Percentiles rank a stretch among this genome's conserved stretches.
Conservation (phyloP, 2,329 filamentous ascomycete genomes). For the Xylaria multiplex region DNA sequence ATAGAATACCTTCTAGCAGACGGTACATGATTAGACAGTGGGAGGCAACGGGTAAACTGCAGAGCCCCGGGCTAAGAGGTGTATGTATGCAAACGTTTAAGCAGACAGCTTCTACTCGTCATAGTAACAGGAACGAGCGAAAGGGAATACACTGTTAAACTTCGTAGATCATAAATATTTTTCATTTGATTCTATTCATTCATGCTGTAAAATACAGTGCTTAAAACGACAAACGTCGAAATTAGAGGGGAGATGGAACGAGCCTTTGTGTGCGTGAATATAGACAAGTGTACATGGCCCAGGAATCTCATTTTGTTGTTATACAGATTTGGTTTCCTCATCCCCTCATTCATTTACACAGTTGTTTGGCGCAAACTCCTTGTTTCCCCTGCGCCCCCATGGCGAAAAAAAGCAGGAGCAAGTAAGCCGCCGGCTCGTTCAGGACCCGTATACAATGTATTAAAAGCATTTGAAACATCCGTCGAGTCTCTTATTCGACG, state of each 20-base stretch:
- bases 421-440: constrained; percentile 41
- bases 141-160: not conserved
- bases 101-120: not conserved
- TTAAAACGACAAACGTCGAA: constrained; percentile 33
- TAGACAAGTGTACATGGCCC: constrained; percentile 42
- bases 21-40: not conserved
- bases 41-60: not conserved
- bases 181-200: constrained; percentile 37
- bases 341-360: constrained; percentile 39
- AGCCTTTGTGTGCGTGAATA: constrained; percentile 34
- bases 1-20: not conserved
- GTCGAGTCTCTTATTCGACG: constrained; percentile 58
- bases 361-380: constrained; percentile 36
- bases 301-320: constrained; percentile 37
- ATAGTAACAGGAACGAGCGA: not conserved
- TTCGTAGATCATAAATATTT: constrained; percentile 5
- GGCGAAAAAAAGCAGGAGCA: constrained; percentile 27
- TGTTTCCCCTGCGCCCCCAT: constrained; percentile 37
- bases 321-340: constrained; percentile 41
- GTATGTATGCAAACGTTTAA: not conserved
- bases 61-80: no score
- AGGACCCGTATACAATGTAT: constrained; percentile 37
- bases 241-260: constrained; percentile 45
- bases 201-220: constrained; percentile 41
- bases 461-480: constrained; percentile 29